A percentile compares a stretch with the other conserved stretches of the same genome.
Evolutionary conservation across 495 filamentous ascomycete genomes (phyloP).

Genomic region (Penicillium nucicola): DNA sequence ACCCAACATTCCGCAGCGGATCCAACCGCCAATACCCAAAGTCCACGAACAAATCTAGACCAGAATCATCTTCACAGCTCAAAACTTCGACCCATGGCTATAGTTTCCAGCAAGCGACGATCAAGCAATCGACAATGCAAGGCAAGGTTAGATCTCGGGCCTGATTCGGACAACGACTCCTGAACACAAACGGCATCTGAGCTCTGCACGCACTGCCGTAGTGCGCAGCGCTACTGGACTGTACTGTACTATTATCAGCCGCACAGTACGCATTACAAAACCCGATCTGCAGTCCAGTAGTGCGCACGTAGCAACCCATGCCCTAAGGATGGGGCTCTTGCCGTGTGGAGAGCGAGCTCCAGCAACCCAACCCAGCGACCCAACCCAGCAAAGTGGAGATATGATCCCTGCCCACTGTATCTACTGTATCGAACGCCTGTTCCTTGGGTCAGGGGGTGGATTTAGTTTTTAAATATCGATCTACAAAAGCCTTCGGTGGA

Average conservation of each 20-base stretch:
- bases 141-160: too few species aligned
- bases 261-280: too few species aligned
- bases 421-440: background rate
- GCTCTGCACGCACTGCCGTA: too few species aligned
- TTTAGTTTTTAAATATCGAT: background rate
- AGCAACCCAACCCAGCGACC: background rate
- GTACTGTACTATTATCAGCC: too few species aligned
- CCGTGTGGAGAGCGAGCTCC: background rate
- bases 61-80: slow-evolving; percentile 16
- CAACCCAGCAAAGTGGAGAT: background rate
- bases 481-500: background rate
- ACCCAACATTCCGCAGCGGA: slow-evolving; percentile 19
- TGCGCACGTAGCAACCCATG: too few species aligned
- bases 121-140: too few species aligned
- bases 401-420: too few species aligned
- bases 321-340: too few species aligned
- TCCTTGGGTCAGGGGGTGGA: background rate
- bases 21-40: slow-evolving; percentile 17
- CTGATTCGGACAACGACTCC: too few species aligned
- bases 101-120: background rate
- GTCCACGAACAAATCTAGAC: slow-evolving; percentile 22
- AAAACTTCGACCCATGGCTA: slow-evolving; percentile 13
- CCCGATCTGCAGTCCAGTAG: too few species aligned
- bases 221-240: too few species aligned
- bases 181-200: too few species aligned